Percentiles rank a stretch among this genome's conserved stretches.
These are phyloP conservation scores for Scedosporium boydii DNA, from an alignment of 2,329 filamentous ascomycete genomes.

Conservation along the genomic window DNA sequence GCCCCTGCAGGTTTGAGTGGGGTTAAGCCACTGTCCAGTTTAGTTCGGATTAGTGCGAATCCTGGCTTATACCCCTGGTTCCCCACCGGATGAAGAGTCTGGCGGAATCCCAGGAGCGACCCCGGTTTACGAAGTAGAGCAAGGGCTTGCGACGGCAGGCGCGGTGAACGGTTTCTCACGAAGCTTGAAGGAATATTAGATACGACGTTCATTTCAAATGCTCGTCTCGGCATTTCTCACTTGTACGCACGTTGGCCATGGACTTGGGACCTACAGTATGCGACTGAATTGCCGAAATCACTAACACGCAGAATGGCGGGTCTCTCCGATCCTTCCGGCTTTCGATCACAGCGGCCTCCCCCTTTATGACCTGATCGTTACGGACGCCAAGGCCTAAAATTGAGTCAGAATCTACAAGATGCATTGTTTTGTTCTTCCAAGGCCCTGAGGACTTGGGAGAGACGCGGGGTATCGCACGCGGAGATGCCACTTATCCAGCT, in stretches of 20 bases:
- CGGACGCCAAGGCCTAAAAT: background rate
- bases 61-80: background rate
- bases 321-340: background rate
- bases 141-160: background rate
- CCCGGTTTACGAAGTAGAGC: background rate
- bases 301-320: background rate
- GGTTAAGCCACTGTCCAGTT: background rate
- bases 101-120: background rate
- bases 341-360: background rate
- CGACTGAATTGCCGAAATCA: background rate
- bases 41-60: background rate
- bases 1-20: background rate
- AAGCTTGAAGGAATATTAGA: background rate
- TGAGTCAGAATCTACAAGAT: background rate
- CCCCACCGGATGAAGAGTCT: background rate
- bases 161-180: background rate
- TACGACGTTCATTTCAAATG: background rate
- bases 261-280: background rate
- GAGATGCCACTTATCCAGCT: no score
- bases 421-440: background rate
- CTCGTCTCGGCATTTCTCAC: background rate
- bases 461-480: no score
- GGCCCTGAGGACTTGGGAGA: background rate
- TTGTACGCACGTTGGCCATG: background rate
- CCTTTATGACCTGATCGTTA: background rate